Evolutionary conservation across 805 yeast genomes (phyloP), one percentile per base, ranked within the genome.

Genomic region (Metschnikowia matae): DNA sequence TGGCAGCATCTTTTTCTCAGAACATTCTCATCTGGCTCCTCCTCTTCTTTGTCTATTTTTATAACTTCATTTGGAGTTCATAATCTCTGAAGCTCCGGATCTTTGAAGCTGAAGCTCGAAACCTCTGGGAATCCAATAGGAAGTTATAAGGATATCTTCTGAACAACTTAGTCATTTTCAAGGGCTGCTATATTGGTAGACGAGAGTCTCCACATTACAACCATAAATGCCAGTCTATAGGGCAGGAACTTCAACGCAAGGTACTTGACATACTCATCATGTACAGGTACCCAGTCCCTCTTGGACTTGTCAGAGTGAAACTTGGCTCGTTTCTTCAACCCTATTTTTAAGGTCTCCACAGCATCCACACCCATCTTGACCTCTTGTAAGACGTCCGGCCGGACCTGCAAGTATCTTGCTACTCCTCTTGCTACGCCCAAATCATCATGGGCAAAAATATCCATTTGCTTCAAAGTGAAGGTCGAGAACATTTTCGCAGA

Each of bases 381-480:
- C 43, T 76, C 75, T 36, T 68, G 59, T 7, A 78, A 57, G 13
- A 84, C 52, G 4, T 75, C 74, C 0, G 83, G 84, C 48, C 86
- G 69, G 41, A 74, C 73, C 15, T 70, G 71, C 21, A 87, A 63
- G 65, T 88, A 91, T 29, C 74, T 64, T 0, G 89, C 78, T 51
- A 84, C 79, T 0, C 97, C 97, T 54, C 96, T 71, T 32, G 91
- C 89, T 2, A 91, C 79, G 1, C 97, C 97, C 43, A 91, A 68
- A 67, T 91, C 97, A 17, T 83, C 88, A 4, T 79, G 70, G 4
- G 94, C 85, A 64, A 89, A 89, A 0, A 88, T 80, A 63, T 91
- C 84, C 62, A 80, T 62, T 50, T 87, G 75, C 23, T 76, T 77
- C 41, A 90, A 68, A 1, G 87, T 85, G 62, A 89, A 89, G 20